A percentile compares a stretch with the other conserved stretches of the same genome.
Conservation (phyloP, 306 rosid genomes). For the Gillenia trifoliata region DNA sequence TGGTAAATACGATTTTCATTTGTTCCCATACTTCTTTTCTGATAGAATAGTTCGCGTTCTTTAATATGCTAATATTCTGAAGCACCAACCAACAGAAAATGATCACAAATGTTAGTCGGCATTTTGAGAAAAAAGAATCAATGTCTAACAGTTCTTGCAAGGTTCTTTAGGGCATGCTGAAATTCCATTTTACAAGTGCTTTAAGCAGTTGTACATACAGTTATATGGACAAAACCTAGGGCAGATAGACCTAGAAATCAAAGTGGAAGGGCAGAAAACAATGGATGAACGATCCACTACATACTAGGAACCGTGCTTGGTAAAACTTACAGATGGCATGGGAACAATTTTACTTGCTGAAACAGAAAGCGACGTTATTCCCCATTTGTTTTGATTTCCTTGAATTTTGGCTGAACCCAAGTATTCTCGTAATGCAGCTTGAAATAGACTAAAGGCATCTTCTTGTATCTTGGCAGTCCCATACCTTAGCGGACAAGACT, state of each 20-base stretch:
- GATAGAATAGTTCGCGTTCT: neutral
- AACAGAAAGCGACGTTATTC: conserved; percentile 77
- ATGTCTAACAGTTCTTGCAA: neutral
- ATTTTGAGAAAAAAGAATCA: neutral
- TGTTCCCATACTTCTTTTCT: neutral
- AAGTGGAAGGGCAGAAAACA: neutral
- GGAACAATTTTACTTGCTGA: conserved; percentile 82
- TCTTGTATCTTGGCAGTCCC: conserved; percentile 88
- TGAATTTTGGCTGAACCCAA: conserved; percentile 41
- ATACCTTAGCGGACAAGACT: conserved; percentile 86
- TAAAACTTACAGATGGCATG: conserved; percentile 78
- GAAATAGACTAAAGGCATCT: conserved; percentile 81
- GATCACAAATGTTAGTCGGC: neutral
- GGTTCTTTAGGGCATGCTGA: neutral
- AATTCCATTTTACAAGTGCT: neutral
- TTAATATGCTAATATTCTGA: neutral
- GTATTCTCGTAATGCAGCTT: conserved; percentile 77
- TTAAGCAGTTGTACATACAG: neutral
- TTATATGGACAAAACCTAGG: too few relatives aligned
- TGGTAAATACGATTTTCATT: neutral
- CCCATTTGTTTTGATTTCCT: conserved; percentile 56
- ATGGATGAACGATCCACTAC: neutral
- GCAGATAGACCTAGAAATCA: neutral
- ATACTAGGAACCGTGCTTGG: neutral
- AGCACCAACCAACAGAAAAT: neutral